Base-by-base conservation (phyloP, 345 rosid species). In the Gossypium longicalyx region DNA sequence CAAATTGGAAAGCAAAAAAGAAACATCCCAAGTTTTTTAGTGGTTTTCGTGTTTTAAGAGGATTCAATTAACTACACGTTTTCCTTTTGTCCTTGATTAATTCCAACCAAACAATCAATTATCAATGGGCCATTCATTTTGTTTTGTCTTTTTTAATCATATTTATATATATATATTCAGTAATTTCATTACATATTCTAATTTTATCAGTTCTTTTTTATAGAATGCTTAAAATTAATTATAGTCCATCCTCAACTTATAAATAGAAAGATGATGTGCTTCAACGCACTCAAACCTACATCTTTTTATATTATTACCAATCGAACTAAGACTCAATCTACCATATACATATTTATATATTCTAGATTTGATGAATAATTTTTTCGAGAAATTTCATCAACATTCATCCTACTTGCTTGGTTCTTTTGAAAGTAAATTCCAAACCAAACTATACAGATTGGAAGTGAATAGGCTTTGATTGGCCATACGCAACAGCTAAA, bases 51-150 rank as follows among this genome's bases (percentile, higher is more conserved):
- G 72, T 9, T 12, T 68, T 49, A 15, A 3, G 9, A 4, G 43
- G 72, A 15, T 49, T 68, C 72, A 51, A 51, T 51, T 19, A 27
- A 27, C 20, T 59, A 69, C 60, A 69, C 17, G 45, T 64, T 48
- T n/a, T 64, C 12, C 25, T 9, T 20, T 64, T 63, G 48, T 17
- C 1, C 8, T 38, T 9, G 13, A 2, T 62, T 38, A 17, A 34
- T 44, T n/a, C 25, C 25, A n/a, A 17, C 49, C 68, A 41, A 64
- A 41, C 10, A 45, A 41, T 64, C 7, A 38, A 64, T 23, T 9
- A 64, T 64, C 49, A 34, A 63, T 63, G 67, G 49, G 48, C 4
- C 23, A 34, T 34, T 34, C 41, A 4, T 34, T 34, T 34, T 34
- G 41, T 34, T 34, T 34, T 34, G 41, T 34, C 41, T 0, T 34